phyloP scores from a whole-genome alignment of 345 rosid species.

The Murraya paniculata region DNA sequence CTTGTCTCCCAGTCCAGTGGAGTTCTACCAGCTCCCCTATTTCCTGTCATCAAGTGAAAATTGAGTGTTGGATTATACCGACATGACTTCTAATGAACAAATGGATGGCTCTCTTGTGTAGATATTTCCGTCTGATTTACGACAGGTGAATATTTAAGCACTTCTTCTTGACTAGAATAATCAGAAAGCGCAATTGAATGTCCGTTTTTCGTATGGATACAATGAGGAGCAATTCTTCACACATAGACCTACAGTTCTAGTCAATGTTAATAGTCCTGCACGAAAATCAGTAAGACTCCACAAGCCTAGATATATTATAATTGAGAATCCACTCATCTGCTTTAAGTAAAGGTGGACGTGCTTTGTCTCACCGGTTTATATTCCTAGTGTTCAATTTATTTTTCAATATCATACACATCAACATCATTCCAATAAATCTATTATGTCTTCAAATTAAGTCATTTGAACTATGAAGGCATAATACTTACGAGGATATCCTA shows the following conservation, averaged over 20 bases:
- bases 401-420: neutral
- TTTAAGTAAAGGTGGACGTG: neutral
- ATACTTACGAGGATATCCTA: neutral
- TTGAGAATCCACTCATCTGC: neutral
- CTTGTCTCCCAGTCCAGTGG: conserved; percentile 76
- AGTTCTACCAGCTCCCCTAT: conserved; percentile 46
- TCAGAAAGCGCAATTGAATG: neutral
- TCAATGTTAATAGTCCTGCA: neutral
- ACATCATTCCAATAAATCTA: neutral
- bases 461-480: neutral
- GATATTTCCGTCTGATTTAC: neutral
- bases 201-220: neutral
- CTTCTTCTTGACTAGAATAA: neutral
- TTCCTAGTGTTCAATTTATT: neutral
- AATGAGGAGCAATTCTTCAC: neutral
- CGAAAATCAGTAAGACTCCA: neutral
- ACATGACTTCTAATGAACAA: neutral
- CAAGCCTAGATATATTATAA: neutral
- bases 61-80: neutral
- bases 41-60: conserved; percentile 42
- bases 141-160: neutral
- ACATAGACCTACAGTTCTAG: neutral
- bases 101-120: neutral
- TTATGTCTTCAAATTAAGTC: neutral
- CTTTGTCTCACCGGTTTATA: neutral